Evolutionary conservation across 2,329 filamentous ascomycete genomes (phyloP).

Genomic region (Acephala macrosclerotiorum): DNA sequence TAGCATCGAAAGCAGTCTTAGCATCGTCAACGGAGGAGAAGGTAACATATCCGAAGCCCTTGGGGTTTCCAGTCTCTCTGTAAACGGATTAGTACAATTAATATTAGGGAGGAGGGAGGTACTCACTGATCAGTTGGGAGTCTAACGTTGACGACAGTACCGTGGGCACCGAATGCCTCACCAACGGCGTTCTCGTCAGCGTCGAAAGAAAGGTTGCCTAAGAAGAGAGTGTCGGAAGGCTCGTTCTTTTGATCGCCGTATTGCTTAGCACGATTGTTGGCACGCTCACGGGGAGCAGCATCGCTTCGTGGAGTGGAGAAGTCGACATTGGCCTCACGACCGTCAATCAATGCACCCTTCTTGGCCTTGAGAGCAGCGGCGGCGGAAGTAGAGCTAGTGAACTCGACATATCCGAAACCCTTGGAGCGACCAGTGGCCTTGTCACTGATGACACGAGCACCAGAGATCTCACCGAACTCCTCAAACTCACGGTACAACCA

Average conservation of each 20-base stretch:
- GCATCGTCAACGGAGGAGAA: conserved; percentile 73
- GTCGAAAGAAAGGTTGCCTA: conserved; percentile 76
- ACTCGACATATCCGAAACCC: conserved; percentile 80
- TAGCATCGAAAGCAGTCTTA: conserved; percentile 64
- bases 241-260: conserved; percentile 71
- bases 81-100: conserved; percentile 37
- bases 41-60: conserved; percentile 79
- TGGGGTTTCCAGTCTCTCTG: conserved; percentile 68
- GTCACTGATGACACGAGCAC: conserved; percentile 72
- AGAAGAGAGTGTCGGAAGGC: conserved; percentile 73
- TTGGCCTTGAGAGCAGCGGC: conserved; percentile 69
- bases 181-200: conserved; percentile 69
- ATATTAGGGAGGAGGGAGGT: background rate
- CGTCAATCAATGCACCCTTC: conserved; percentile 70
- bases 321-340: conserved; percentile 73
- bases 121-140: conserved; percentile 70
- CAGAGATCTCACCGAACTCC: conserved; percentile 69
- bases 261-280: conserved; percentile 56
- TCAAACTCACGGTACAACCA: conserved; percentile 75
- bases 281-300: conserved; percentile 55
- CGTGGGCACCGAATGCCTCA: conserved; percentile 69
- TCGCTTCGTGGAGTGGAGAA: conserved; percentile 68
- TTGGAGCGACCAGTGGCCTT: conserved; percentile 71
- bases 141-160: conserved; percentile 69
- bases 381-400: conserved; percentile 64